These are phyloP conservation scores for Leccinum sublutescens DNA, from an alignment of 768 basidiomycete genomes.

Conservation along the genomic window DNA sequence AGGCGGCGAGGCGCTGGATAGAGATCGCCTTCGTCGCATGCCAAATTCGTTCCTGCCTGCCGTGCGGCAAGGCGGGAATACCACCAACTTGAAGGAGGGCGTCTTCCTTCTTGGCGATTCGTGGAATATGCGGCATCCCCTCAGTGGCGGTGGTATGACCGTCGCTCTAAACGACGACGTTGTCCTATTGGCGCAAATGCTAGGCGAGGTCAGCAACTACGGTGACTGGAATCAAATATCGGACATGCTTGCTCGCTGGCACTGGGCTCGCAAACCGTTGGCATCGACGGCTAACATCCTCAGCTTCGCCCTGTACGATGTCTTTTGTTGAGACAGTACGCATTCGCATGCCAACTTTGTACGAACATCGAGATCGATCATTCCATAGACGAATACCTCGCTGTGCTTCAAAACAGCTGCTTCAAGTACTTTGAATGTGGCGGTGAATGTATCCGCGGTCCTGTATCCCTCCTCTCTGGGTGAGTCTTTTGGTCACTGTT, in stretches of 20 bases:
- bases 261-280: conserved; percentile 83
- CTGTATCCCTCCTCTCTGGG: too few relatives aligned
- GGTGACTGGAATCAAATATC: conserved; percentile 53
- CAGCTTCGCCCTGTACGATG: conserved; percentile 88
- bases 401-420: conserved; percentile 74
- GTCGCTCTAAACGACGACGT: conserved; percentile 83
- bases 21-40: conserved; percentile 83
- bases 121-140: conserved; percentile 99
- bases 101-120: conserved; percentile 89
- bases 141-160: conserved; percentile 98
- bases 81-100: conserved; percentile 50
- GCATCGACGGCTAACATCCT: conserved; percentile 89
- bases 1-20: conserved; percentile 54
- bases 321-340: conserved; percentile 92
- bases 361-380: conserved; percentile 1
- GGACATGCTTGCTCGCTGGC: conserved; percentile 65
- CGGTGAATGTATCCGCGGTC: too few relatives aligned
- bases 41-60: conserved; percentile 93
- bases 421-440: too few relatives aligned
- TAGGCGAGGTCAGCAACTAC: conserved; percentile 44
- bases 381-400: conserved; percentile 57
- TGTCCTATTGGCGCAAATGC: conserved; percentile 63
- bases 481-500: too few relatives aligned
- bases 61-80: conserved; percentile 54
- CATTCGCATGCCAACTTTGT: conserved; percentile 10